Evolutionary conservation across 441 rosid genomes (phyloP), one percentile per base, ranked within the genome.

Genomic region (Pelargonium citronellum): DNA sequence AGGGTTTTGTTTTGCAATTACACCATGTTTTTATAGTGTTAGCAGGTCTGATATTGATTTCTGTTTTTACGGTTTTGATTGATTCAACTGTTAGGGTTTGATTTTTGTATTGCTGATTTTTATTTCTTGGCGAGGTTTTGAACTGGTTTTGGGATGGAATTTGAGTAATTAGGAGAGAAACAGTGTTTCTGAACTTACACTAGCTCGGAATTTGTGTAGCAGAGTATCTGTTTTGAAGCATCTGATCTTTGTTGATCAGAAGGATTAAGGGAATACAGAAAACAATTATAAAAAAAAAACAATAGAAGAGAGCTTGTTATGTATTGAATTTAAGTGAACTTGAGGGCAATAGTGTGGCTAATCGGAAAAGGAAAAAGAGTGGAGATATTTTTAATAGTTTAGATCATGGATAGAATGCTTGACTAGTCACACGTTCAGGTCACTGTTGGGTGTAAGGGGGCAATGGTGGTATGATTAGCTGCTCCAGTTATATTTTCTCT

Each of bases 41-140:
- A 69, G 72, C 77, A 74, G 74, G 61, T 37, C 43, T 37, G 73
- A 78, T 77, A 41, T 64, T 74, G 76, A 75, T 69, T 71, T 61
- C 46, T 7, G 3, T 37, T 79, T 77, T 20, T 58, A 22, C 58
- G 61, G 66, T 70, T 72, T 78, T 22, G 44, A 62, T 71, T 71
- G 75, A 69, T 79, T 81, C 66, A 72, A 27, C 72, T 69, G 72
- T 70, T 82, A 71, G 86, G 86, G 80, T 79, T 80, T 81, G 69
- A n/a, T 57, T 57, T 69, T 69, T 81, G 67, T 70, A 10, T 71
- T 43, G 68, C 49, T 41, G 16, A 55, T 55, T 63, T 30, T 41
- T 9, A 27, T 24, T 11, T 24, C 16, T 63, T 63, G 10, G 1
- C 27, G 43, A 30, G 66, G 41, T 63, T 63, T 63, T 24, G 66